Percentiles rank a stretch among this genome's conserved stretches.
Conservation (phyloP, 2,329 filamentous ascomycete genomes). For the Pseudogymnoascus sp. region DNA sequence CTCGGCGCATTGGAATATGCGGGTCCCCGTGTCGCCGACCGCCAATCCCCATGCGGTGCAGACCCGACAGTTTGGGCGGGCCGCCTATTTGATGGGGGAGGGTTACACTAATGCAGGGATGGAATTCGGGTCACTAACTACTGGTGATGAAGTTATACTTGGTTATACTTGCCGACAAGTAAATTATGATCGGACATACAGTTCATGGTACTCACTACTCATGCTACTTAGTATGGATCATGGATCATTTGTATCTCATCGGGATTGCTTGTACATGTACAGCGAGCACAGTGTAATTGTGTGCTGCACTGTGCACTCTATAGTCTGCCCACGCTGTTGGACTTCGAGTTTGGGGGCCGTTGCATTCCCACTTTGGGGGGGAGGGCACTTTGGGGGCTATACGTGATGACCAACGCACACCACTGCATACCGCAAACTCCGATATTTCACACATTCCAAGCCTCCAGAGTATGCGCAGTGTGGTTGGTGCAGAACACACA, state of each 20-base stretch:
- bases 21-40: not conserved
- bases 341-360: not conserved
- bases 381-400: not conserved
- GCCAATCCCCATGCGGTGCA: not conserved
- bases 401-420: not conserved
- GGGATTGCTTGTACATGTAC: not conserved
- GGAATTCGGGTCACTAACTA: not conserved
- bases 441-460: not conserved
- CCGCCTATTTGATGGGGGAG: not conserved
- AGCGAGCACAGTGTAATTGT: not conserved
- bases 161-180: not conserved
- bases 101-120: conserved; percentile 1
- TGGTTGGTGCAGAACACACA: not conserved
- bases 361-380: not conserved
- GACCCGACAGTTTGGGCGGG: not conserved
- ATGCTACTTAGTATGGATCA: not conserved
- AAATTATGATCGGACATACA: not conserved
- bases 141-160: not conserved
- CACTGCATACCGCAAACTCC: not conserved
- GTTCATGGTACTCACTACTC: not conserved
- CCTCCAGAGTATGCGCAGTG: not conserved
- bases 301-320: not conserved
- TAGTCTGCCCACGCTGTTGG: not conserved
- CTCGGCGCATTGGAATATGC: not conserved
- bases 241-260: not conserved